Base-by-base conservation (phyloP, 2,329 filamentous ascomycete species). In the Laburnicola sp. region DNA sequence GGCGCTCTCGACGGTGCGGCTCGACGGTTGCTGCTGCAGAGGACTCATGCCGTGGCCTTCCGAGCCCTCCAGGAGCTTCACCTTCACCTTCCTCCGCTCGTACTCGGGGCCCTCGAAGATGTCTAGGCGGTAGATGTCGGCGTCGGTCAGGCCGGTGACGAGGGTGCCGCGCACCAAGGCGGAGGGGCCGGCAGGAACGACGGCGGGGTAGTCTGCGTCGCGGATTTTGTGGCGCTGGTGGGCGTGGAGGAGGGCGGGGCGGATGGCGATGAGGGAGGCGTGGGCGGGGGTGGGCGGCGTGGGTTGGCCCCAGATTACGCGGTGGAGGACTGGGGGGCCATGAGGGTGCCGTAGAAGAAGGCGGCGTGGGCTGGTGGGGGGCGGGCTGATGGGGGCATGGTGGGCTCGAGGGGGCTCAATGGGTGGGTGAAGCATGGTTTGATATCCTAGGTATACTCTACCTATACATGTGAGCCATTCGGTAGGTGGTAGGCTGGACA, bases 241-340 rank as follows among this genome's bases (percentile, higher is more conserved):
- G 38, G 81, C 78, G 54, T 86, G 82, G 0, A 97, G 81, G n/a
- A 95, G 75, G 10, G 92, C 92, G 0, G 91, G 89, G 0, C 79
- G 80, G 69, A 91, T 82, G 56, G 83, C 83, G 31, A 93, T 76
- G 40, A 82, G 73, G 9, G 71, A 70, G 51, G 74, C 76, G 66
- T 80, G 79, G 56, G 75, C 79, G 70, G 62, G 55, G 2, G 71
- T 78, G 65, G 71, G 81, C 31, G 65, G 82, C 65, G 56, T 80
- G 11, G 75, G 71, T 6, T 75, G 74, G 59, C 85, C 83, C 74
- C 92, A 89, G 72, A 89, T 89, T 37, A 96, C 91, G 30, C 88
- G 87, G 75, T 88, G 87, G 62, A 97, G 90, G 64, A 97, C 86
- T 65, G 88, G 84, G 0, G 85, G n/a, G 87, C 88, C 91, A 97